Conservation (phyloP, 1,139 yeast species). For the Pichia sp. region DNA sequence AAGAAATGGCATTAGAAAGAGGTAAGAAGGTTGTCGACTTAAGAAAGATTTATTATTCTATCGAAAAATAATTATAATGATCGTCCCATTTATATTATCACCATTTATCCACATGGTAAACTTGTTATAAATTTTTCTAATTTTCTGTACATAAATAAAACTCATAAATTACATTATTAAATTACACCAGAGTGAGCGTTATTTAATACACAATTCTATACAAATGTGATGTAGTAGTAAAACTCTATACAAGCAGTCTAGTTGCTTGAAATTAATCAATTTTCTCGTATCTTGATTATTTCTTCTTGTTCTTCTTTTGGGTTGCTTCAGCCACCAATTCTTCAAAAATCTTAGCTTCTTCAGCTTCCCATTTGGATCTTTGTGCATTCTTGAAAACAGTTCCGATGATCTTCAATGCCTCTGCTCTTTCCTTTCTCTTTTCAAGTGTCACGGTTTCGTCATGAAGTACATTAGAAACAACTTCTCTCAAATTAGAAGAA, state of each 20-base stretch:
- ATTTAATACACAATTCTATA: too few relatives aligned
- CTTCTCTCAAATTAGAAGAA: slow-evolving; percentile 82
- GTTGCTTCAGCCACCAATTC: slow-evolving; percentile 91
- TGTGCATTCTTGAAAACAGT: slow-evolving; percentile 62
- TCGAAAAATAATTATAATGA: slow-evolving; percentile 17
- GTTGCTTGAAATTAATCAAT: too few relatives aligned
- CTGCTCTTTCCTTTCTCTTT: slow-evolving; percentile 73
- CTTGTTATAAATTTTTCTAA: too few relatives aligned
- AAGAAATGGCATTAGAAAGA: slow-evolving; percentile 86
- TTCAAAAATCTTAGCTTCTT: slow-evolving; percentile 89
- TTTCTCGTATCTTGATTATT: too few relatives aligned
- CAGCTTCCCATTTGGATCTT: slow-evolving; percentile 83
- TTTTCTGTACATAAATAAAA: slow-evolving; percentile 15
- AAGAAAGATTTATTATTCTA: slow-evolving; percentile 82
- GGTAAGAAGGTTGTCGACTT: slow-evolving; percentile 96
- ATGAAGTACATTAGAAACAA: slow-evolving; percentile 72
- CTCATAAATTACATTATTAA: too few relatives aligned
- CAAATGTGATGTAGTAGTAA: too few relatives aligned
- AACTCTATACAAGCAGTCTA: too few relatives aligned
- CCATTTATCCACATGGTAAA: too few relatives aligned
- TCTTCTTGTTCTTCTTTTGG: slow-evolving; percentile 64
- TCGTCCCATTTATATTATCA: background rate
- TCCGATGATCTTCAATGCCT: slow-evolving; percentile 73
- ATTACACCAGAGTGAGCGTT: background rate
- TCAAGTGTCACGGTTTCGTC: slow-evolving; percentile 52